A percentile compares a stretch with the other conserved stretches of the same genome.
Conservation (phyloP, 768 basidiomycete genomes). For the Kwoniella dejecticola region DNA sequence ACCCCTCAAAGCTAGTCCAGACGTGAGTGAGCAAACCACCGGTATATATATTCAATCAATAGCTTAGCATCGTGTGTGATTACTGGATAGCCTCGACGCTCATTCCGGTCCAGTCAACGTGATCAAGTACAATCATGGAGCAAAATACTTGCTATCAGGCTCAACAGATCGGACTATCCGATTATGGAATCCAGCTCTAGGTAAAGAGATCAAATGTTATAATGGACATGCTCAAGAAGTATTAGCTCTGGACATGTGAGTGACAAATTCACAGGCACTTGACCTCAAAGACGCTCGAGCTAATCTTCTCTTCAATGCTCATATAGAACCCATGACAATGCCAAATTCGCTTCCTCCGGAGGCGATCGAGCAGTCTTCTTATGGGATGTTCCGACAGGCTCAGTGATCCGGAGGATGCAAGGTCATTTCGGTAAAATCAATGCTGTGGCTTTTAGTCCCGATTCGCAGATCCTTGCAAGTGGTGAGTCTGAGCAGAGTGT, state of each 20-base stretch:
- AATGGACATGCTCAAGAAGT: slow-evolving; percentile 94
- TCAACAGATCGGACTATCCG: slow-evolving; percentile 86
- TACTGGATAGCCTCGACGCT: slow-evolving; percentile 45
- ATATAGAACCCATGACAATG: slow-evolving; percentile 83
- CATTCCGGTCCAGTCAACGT: slow-evolving; percentile 77
- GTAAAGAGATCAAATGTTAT: slow-evolving; percentile 88
- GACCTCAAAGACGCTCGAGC: not conserved
- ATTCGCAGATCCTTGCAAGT: slow-evolving; percentile 82
- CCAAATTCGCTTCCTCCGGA: slow-evolving; percentile 87
- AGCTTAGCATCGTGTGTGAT: no score
- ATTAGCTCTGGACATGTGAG: slow-evolving; percentile 83
- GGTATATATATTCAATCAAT: no score
- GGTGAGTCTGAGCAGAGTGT: no score
- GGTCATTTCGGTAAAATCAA: slow-evolving; percentile 92
- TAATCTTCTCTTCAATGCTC: not conserved
- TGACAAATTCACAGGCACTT: not conserved
- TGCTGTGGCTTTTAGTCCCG: slow-evolving; percentile 76
- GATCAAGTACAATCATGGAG: slow-evolving; percentile 85
- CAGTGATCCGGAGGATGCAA: slow-evolving; percentile 75
- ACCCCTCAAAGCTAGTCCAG: slow-evolving; percentile 30
- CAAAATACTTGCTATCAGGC: slow-evolving; percentile 86
- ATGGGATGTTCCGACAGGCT: slow-evolving; percentile 91
- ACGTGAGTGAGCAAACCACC: slow-evolving; percentile 23
- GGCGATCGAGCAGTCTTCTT: slow-evolving; percentile 90
- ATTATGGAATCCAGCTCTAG: slow-evolving; percentile 84